Percentiles rank a stretch among this genome's conserved stretches.
Evolutionary conservation across 768 basidiomycete species (phyloP).

Genomic region (Tulasnella sp.): DNA sequence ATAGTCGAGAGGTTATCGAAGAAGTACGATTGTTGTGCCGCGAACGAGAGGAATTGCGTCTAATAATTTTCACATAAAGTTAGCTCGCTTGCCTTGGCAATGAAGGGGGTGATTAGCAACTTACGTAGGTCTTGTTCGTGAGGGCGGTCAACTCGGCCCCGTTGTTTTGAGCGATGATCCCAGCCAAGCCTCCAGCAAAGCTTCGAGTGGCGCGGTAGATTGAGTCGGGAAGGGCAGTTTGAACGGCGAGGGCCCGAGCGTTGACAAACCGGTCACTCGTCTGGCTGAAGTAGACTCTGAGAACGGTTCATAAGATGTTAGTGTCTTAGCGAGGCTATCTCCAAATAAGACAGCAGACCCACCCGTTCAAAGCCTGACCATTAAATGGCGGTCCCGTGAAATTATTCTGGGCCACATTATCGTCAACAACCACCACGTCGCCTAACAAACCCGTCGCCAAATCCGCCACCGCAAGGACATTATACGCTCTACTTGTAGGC

Average conservation of each 20-base stretch:
- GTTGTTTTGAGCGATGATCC: slow-evolving; percentile 1
- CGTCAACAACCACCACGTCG: background rate
- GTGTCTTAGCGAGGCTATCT: background rate
- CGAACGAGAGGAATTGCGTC: slow-evolving; percentile 13
- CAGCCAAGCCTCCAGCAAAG: slow-evolving; percentile 6
- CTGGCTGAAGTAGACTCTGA: background rate
- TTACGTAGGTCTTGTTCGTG: slow-evolving; percentile 12
- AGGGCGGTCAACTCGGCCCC: background rate
- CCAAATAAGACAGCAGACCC: background rate
- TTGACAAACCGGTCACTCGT: background rate
- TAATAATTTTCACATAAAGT: background rate
- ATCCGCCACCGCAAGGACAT: slow-evolving; percentile 14
- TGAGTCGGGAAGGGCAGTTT: slow-evolving; percentile 7
- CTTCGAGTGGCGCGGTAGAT: slow-evolving; percentile 5
- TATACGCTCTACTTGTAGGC: background rate
- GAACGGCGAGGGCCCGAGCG: background rate
- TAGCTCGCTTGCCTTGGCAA: background rate
- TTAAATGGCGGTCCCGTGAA: slow-evolving; percentile 7
- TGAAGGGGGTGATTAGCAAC: background rate
- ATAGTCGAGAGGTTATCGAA: slow-evolving; percentile 3
- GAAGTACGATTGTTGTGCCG: slow-evolving; percentile 10
- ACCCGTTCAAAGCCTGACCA: slow-evolving; percentile 14
- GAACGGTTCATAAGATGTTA: background rate
- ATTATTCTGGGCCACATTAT: slow-evolving; percentile 9
- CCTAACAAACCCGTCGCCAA: background rate